Conservation (phyloP, 805 yeast species). For the Priceomyces castillae region DNA sequence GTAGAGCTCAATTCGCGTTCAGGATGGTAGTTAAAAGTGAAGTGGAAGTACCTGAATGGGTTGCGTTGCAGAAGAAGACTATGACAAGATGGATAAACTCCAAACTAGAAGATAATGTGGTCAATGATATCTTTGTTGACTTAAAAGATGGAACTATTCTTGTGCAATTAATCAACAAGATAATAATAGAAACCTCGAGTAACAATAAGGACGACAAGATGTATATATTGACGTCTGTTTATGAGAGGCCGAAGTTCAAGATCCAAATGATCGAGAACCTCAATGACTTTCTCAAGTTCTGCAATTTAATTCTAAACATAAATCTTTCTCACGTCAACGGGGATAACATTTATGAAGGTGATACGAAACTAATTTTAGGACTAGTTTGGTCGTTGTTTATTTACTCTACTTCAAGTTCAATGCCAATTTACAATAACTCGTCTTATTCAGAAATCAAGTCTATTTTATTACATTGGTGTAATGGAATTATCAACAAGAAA, state of each 20-base stretch:
- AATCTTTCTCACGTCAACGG: slow-evolving; percentile 46
- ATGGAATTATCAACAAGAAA: slow-evolving; percentile 22
- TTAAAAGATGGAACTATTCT: slow-evolving; percentile 41
- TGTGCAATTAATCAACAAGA: slow-evolving; percentile 32
- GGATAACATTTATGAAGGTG: slow-evolving; percentile 49
- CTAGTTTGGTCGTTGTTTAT: slow-evolving; percentile 49
- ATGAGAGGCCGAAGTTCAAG: slow-evolving; percentile 37
- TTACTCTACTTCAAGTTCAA: slow-evolving; percentile 32
- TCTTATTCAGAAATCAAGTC: slow-evolving; percentile 31
- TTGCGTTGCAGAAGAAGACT: slow-evolving; percentile 44
- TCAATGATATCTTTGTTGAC: slow-evolving; percentile 25
- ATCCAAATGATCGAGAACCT: slow-evolving; percentile 50
- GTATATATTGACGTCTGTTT: slow-evolving; percentile 29
- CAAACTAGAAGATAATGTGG: slow-evolving; percentile 24
- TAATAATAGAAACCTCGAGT: slow-evolving; percentile 22
- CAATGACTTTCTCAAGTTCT: slow-evolving; percentile 39
- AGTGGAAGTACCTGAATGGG: slow-evolving; percentile 30
- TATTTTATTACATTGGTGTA: slow-evolving; percentile 51
- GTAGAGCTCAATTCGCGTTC: background rate
- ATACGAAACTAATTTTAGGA: slow-evolving; percentile 46
- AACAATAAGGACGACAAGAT: slow-evolving; percentile 15
- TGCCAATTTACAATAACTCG: slow-evolving; percentile 19
- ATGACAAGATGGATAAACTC: slow-evolving; percentile 50
- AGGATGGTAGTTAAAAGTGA: background rate
- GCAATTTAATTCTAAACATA: slow-evolving; percentile 37